phyloP scores from a whole-genome alignment of 192 early-diverging fungal genomes.

The Ambispora gerdemannii region DNA sequence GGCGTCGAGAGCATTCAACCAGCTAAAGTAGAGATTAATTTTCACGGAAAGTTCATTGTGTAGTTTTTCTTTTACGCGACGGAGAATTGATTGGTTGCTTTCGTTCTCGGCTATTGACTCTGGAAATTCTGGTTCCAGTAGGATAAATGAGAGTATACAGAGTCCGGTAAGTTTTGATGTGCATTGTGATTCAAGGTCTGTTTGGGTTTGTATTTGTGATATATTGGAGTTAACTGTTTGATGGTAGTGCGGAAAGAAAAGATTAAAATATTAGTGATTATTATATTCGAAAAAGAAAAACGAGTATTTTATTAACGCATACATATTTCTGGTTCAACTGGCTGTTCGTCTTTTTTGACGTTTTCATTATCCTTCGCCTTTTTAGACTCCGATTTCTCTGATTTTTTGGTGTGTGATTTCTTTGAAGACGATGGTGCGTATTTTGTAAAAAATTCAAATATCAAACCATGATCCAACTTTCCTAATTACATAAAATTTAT shows the following conservation, averaged over 20 bases:
- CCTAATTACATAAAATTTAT: conserved; percentile 37
- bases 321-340: conserved; percentile 15
- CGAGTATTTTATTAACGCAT: no score
- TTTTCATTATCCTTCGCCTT: conserved; percentile 30
- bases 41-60: conserved; percentile 21
- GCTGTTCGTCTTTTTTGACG: conserved; percentile 22
- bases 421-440: conserved; percentile 46
- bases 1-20: conserved; percentile 57
- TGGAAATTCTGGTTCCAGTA: conserved; percentile 40
- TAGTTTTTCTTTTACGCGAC: conserved; percentile 39
- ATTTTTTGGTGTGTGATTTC: background rate
- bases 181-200: conserved; percentile 41
- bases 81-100: conserved; percentile 41
- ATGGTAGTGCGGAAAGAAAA: no score
- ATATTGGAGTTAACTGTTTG: conserved; percentile 37
- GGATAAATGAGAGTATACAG: conserved; percentile 47
- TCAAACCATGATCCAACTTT: conserved; percentile 59
- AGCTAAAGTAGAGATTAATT: conserved; percentile 50
- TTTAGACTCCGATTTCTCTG: conserved; percentile 3
- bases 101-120: conserved; percentile 40
- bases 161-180: conserved; percentile 34
- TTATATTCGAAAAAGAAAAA: conserved; percentile 24
- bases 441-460: conserved; percentile 62
- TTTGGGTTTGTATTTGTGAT: conserved; percentile 37
- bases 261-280: background rate